Base-by-base conservation (phyloP, 73 alveolate species). In the Paraurostyla sp. region DNA sequence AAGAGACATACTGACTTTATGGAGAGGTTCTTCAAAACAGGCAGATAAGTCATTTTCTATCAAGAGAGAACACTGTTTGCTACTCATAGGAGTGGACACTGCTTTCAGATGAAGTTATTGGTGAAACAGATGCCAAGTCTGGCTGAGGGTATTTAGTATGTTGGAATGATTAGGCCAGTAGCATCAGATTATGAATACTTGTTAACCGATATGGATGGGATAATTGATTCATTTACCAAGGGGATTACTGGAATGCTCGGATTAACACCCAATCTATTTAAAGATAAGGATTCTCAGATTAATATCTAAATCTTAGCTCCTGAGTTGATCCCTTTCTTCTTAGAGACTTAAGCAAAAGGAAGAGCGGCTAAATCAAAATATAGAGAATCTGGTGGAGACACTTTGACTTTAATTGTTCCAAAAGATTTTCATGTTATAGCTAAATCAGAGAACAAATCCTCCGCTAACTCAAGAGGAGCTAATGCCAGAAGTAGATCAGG, bases 1-100 rank as follows among this genome's bases (percentile, higher is more conserved):
- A 85, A 71, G 59, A 85, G 48, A 35, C 93, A 85, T 59, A 33
- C 75, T 11, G 93, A 85, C 41, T 85, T 69, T 41, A 68, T 85
- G 93, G 93, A 85, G 68, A 49, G 93, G 32, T 85, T 49, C 82
- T 85, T 85, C 56, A 69, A 49, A 29, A 85, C 93, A 29, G 93
- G 93, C 40, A 85, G 83, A 59, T 59, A 85, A 40, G 65, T 40
- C 0, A 85, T 85, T 33, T 71, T 85, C 82, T 60, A 85, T 38
- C 25, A 69, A 36, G 93, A 85, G 58, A 68, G 93, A 42, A 32
- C 58, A 9, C 81, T 85, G 20, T 85, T 85, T 71, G 23, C 93
- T 1, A 52, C 88, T 23, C 93, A 85, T 51, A 56, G 93, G n/a
- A 71, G 50, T 51, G 93, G 93, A 4, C 68, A 85, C 45, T 85